A percentile compares a stretch with the other conserved stretches of the same genome.
These are phyloP conservation scores for Boletus insuetus DNA, from an alignment of 768 basidiomycete genomes.

Conservation along the genomic window DNA sequence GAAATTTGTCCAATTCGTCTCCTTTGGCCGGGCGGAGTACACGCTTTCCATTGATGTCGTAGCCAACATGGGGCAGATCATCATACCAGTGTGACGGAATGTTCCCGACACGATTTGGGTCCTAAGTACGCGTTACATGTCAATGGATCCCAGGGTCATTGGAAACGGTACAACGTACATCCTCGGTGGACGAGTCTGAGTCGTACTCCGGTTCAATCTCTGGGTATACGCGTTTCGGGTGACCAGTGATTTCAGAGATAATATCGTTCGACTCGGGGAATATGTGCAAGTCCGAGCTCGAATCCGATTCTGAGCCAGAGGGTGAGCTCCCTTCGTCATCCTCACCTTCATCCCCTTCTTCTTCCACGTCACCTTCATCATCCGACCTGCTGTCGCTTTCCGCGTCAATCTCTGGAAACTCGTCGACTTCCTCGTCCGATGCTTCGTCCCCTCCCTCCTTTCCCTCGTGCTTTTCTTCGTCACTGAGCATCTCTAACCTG, in stretches of 20 bases:
- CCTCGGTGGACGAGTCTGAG: slow-evolving; percentile 89
- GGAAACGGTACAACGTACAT: slow-evolving; percentile 48
- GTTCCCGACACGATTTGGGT: slow-evolving; percentile 92
- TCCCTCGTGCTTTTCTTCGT: slow-evolving; percentile 52
- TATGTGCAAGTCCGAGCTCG: slow-evolving; percentile 50
- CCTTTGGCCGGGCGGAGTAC: slow-evolving; percentile 92
- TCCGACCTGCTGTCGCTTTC: slow-evolving; percentile 42
- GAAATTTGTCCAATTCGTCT: slow-evolving; percentile 96
- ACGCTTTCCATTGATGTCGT: slow-evolving; percentile 91
- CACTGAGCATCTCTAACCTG: slow-evolving; percentile 69
- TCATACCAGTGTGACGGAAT: slow-evolving; percentile 99
- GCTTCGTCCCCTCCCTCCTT: slow-evolving; percentile 35
- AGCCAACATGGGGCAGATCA: slow-evolving; percentile 98
- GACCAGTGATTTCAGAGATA: slow-evolving; percentile 80
- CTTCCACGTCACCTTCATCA: slow-evolving; percentile 33
- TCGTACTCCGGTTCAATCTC: slow-evolving; percentile 91
- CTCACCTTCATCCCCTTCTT: slow-evolving; percentile 35
- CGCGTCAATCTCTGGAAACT: slow-evolving; percentile 68
- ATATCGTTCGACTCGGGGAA: slow-evolving; percentile 66
- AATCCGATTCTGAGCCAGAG: slow-evolving; percentile 29
- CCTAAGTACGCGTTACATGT: slow-evolving; percentile 42
- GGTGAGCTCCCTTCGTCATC: slow-evolving; percentile 38
- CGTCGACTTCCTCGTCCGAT: slow-evolving; percentile 62
- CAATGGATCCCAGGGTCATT: not conserved
- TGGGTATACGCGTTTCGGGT: slow-evolving; percentile 78